Evolutionary conservation across 2,329 filamentous ascomycete genomes (phyloP), one percentile per base, ranked within the genome.

Genomic region (Tolypocladium pustulatum): DNA sequence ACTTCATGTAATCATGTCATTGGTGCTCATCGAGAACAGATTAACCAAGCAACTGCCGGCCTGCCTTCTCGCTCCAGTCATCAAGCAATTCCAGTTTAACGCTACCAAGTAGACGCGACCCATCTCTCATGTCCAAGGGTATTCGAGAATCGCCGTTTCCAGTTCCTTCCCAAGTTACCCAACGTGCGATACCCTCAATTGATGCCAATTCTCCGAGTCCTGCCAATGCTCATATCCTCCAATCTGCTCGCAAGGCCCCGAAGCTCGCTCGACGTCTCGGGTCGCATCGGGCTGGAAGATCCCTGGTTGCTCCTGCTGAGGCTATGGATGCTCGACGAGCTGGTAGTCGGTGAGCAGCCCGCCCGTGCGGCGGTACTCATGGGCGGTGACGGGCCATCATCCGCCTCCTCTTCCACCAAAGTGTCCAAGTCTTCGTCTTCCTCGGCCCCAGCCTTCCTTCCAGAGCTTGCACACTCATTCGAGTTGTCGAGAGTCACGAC

Each of bases 1-100:
- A 99, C 69, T 99, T 99, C 69, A 95, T 96, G 91, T 93, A 81
- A 40, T 30, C 34, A 43, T 15, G 49, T 32, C 17, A 7, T n/a
- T 32, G 10, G 4, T 10, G 27, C 6, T 32, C 27, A 32, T 52
- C 27, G 17, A n/a, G 17, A n/a, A n/a, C 17, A n/a, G n/a, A 4
- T 7, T 7, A 20, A 13, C 9, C 3, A 34, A 32, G 20, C 30
- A 52, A n/a, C 12, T 10, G 30, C 20, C 20, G 30, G 27, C 25
- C 25, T 30, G 46, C 15, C 20, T 20, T 30, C 15, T 30, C 17
- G 49, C 49, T 12, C 17, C 17, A 52, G 20, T 13, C 27, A 27
- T 32, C 2, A 4, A 9, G 15, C 8, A 3, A 2, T n/a, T 51
- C 27, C 46, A 15, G 10, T n/a, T 34, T 27, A 52, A 32, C 49